These are phyloP conservation scores for Hippophae tibetana DNA, from an alignment of 306 rosid genomes.

Conservation along the genomic window DNA sequence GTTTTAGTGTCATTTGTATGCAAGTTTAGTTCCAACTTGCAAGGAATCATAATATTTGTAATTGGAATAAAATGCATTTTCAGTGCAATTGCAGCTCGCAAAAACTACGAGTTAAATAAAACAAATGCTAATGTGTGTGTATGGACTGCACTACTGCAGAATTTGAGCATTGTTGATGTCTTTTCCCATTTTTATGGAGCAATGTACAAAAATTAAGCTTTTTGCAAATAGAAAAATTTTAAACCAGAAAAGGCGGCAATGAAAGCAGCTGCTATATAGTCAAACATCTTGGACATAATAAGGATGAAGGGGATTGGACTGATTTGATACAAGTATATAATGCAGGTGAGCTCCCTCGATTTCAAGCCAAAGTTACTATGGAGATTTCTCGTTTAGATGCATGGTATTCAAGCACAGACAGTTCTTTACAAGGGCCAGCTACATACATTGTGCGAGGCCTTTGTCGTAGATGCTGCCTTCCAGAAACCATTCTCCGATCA, in stretches of 20 bases:
- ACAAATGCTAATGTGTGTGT: too few relatives aligned
- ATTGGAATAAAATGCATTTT: not conserved
- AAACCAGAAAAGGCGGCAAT: not conserved
- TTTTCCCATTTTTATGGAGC: too few relatives aligned
- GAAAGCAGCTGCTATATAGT: not conserved
- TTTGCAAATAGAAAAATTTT: not conserved
- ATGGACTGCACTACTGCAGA: too few relatives aligned
- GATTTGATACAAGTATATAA: slow-evolving; percentile 8
- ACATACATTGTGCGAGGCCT: slow-evolving; percentile 74
- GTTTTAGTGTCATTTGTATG: not conserved
- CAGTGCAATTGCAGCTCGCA: too few relatives aligned
- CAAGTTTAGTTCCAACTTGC: not conserved
- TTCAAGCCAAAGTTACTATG: slow-evolving; percentile 84
- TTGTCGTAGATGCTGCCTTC: slow-evolving; percentile 89
- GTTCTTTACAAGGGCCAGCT: slow-evolving; percentile 56
- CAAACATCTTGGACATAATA: not conserved
- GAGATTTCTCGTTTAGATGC: slow-evolving; percentile 91
- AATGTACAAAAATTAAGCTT: too few relatives aligned
- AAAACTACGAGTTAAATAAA: too few relatives aligned
- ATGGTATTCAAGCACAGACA: slow-evolving; percentile 66
- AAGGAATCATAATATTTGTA: not conserved
- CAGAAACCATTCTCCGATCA: slow-evolving; percentile 86
- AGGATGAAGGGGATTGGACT: slow-evolving; percentile 13
- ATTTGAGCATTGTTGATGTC: too few relatives aligned
- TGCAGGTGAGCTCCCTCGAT: slow-evolving; percentile 92